phyloP scores from a whole-genome alignment of 2,329 filamentous ascomycete genomes.

The Epichloe sp. region DNA sequence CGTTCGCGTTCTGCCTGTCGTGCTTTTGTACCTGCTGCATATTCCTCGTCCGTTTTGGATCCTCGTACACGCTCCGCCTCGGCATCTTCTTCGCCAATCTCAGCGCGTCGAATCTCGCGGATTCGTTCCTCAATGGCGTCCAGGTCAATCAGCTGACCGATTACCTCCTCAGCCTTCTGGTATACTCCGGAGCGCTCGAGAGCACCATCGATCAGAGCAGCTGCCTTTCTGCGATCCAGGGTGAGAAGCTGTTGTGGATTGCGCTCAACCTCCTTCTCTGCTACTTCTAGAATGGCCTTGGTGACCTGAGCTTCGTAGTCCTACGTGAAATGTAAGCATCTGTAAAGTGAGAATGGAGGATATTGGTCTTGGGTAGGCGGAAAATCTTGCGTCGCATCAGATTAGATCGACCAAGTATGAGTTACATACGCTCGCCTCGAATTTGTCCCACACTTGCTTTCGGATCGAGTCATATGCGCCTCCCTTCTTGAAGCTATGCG shows the following conservation, averaged over 20 bases:
- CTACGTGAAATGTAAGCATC: conserved; percentile 24
- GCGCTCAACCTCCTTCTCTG: conserved; percentile 60
- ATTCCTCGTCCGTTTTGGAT: conserved; percentile 61
- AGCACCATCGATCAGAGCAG: conserved; percentile 64
- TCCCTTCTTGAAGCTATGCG: conserved; percentile 78
- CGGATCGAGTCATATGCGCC: conserved; percentile 69
- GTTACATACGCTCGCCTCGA: conserved; percentile 48
- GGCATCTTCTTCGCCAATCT: conserved; percentile 58
- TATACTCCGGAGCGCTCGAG: conserved; percentile 68
- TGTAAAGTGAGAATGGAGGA: background rate
- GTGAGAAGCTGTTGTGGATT: conserved; percentile 60
- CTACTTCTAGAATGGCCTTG: conserved; percentile 53
- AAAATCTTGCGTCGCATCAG: no score
- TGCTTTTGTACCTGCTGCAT: conserved; percentile 51
- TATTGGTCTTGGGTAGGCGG: conserved; percentile 9
- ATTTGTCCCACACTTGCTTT: conserved; percentile 65
- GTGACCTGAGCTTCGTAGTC: conserved; percentile 57
- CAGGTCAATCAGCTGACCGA: conserved; percentile 55
- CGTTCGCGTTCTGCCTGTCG: conserved; percentile 48
- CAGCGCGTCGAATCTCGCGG: conserved; percentile 51
- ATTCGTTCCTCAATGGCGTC: conserved; percentile 55
- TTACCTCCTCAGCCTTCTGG: conserved; percentile 52
- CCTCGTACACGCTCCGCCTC: conserved; percentile 51
- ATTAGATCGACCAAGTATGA: background rate
- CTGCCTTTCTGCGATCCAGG: conserved; percentile 60